Evolutionary conservation across 2,329 filamentous ascomycete genomes (phyloP), one percentile per base, ranked within the genome.

Genomic region (Xylariaceae sp.): DNA sequence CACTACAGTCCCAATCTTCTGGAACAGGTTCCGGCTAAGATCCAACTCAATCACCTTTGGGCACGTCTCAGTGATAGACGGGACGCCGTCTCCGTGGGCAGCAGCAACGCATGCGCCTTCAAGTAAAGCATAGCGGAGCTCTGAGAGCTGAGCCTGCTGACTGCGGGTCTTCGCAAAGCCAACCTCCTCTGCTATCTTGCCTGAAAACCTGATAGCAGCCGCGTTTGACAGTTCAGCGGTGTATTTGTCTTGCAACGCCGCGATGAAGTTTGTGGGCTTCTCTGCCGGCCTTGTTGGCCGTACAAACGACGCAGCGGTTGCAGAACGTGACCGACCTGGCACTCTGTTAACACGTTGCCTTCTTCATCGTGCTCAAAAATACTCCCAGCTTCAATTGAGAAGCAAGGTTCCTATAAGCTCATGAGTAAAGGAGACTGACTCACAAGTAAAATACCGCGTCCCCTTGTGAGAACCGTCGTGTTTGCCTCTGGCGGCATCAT

Each of bases 121-220:
- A 6, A 99, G 79, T 45, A 97, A 84, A 53, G 95, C 86, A 57
- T 92, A 86, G 66, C 82, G 87, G 61, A 97, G 80, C 68, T 94
- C 89, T 57, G 87, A 79, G 37, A 97, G 78, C 70, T 88, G 80
- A 66, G 92, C 88, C 69, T 95, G 86, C 74, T 92, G 85, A 65
- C 82, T 82, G 49, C 88, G 85, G 66, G 97, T 90, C 78, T 97
- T 97, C 67, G 96, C 92, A 67, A 97, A 97, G 35, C 94, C 94
- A 39, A 97, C 85, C 75, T 97, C 93, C 75, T 97, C 89, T 4
- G 90, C 93, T 15, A 92, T 83, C 75, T 97, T 97, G 44, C 74
- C 89, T 76, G 79, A 96, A 80, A 80, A 88, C 57, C 80, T 76
- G 63, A 96, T 88, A 53, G 80, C 78, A 6, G 75, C 72, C 10